Conservation (phyloP, 164 flowering plant species). For the Annona squamosa region DNA sequence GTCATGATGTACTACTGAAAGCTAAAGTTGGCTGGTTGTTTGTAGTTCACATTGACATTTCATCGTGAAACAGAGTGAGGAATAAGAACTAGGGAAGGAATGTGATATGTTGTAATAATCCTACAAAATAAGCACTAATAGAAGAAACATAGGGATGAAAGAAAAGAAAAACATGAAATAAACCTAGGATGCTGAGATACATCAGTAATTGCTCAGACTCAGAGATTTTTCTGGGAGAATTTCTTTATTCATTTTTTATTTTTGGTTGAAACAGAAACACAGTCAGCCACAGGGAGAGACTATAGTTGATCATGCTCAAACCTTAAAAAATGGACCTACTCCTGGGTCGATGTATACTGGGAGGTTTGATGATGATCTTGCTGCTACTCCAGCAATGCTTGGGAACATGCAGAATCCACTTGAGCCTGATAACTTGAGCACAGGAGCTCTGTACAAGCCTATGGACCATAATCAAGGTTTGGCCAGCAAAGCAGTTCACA, state of each 20-base stretch:
- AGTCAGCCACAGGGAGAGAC: conserved; percentile 65
- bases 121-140: too few relatives aligned
- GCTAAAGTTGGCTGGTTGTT: too few relatives aligned
- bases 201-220: not conserved
- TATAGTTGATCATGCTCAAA: conserved; percentile 44
- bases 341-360: conserved; percentile 41
- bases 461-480: conserved; percentile 40
- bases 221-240: not conserved
- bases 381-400: conserved; percentile 40
- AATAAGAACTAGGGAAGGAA: too few relatives aligned
- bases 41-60: too few relatives aligned
- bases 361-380: conserved; percentile 54
- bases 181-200: not conserved
- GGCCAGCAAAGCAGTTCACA: conserved; percentile 35
- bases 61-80: too few relatives aligned
- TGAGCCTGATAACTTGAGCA: conserved; percentile 34
- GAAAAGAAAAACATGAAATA: not conserved
- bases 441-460: conserved; percentile 30
- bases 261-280: conserved; percentile 48
- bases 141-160: too few relatives aligned
- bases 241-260: not conserved
- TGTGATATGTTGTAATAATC: too few relatives aligned
- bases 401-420: conserved; percentile 36
- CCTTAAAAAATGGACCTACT: conserved; percentile 46
- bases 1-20: too few relatives aligned